Conservation (phyloP, 2,329 filamentous ascomycete genomes). For the Xylaria sp. region DNA sequence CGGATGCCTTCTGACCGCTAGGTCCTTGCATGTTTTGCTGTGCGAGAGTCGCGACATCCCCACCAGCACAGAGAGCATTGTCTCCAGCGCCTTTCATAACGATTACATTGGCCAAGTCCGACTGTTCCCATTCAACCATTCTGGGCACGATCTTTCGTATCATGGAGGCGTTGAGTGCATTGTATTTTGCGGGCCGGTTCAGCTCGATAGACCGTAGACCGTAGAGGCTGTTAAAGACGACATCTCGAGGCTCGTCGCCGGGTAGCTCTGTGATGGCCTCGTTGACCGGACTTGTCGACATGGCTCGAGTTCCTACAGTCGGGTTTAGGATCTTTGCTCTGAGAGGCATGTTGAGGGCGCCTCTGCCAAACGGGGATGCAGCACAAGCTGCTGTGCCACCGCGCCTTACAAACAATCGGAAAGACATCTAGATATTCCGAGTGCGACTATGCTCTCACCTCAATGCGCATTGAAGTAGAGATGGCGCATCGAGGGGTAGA, state of each 20-base stretch:
- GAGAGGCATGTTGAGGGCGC: constrained; percentile 72
- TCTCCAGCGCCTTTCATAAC: constrained; percentile 89
- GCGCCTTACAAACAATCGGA: constrained; percentile 58
- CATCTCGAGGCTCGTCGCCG: constrained; percentile 83
- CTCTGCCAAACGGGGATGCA: constrained; percentile 50
- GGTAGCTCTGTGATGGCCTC: constrained; percentile 59
- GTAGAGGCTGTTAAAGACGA: constrained; percentile 87
- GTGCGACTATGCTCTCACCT: constrained; percentile 28
- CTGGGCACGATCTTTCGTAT: constrained; percentile 90
- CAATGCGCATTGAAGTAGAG: constrained; percentile 43
- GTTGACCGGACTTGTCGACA: constrained; percentile 43
- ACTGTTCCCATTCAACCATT: constrained; percentile 92
- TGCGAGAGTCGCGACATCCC: constrained; percentile 84
- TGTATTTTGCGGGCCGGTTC: constrained; percentile 90
- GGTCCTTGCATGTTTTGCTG: constrained; percentile 69
- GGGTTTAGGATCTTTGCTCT: constrained; percentile 74
- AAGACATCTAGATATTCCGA: constrained; percentile 59
- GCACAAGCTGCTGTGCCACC: constrained; percentile 58
- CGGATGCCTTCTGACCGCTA: constrained; percentile 75
- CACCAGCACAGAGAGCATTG: constrained; percentile 89
- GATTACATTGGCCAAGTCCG: constrained; percentile 89
- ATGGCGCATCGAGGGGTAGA: constrained; percentile 43
- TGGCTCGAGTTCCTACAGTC: constrained; percentile 57
- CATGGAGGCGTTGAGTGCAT: constrained; percentile 94
- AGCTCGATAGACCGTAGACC: constrained; percentile 92